Percentiles rank a stretch among this genome's conserved stretches.
phyloP scores from a whole-genome alignment of 192 early-diverging fungal species.

The Martensiomyces pterosporus region DNA sequence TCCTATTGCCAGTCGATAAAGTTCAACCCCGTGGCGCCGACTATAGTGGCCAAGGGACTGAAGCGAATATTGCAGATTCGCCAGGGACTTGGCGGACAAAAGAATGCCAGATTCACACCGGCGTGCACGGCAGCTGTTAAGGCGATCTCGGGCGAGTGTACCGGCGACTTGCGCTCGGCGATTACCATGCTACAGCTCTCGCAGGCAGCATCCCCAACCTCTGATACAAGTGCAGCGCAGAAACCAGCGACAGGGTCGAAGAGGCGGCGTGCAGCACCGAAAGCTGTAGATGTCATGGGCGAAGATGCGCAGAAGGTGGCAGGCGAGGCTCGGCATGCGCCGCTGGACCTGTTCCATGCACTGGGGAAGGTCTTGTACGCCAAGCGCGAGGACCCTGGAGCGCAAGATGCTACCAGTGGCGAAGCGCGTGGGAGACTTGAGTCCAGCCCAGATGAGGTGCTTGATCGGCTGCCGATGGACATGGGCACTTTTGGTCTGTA shows the following conservation, averaged over 20 bases:
- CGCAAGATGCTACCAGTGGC: constrained; percentile 6
- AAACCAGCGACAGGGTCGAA: too few species aligned
- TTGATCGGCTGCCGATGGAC: constrained; percentile 55
- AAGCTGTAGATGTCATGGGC: not conserved
- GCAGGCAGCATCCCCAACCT: not conserved
- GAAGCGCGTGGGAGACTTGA: constrained; percentile 18
- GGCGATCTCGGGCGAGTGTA: constrained; percentile 44
- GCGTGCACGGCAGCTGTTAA: constrained; percentile 20
- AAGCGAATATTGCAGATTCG: constrained; percentile 38
- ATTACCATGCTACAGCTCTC: constrained; percentile 57
- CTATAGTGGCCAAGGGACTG: constrained; percentile 58
- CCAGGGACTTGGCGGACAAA: constrained; percentile 1
- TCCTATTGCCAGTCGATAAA: constrained; percentile 33
- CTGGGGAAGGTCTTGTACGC: constrained; percentile 61
- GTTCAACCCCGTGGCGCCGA: constrained; percentile 63
- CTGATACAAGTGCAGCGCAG: too few species aligned
- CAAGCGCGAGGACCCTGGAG: constrained; percentile 38
- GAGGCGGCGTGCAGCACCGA: not conserved
- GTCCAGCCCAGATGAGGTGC: constrained; percentile 34
- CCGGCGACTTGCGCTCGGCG: constrained; percentile 57
- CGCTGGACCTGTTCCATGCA: constrained; percentile 59
- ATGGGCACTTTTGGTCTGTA: constrained; percentile 51
- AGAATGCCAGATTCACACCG: constrained; percentile 3
- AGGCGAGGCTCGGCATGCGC: constrained; percentile 16
- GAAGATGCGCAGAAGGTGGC: too few species aligned